phyloP scores from a whole-genome alignment of 2,329 filamentous ascomycete genomes.

The Aureobasidium vineae region DNA sequence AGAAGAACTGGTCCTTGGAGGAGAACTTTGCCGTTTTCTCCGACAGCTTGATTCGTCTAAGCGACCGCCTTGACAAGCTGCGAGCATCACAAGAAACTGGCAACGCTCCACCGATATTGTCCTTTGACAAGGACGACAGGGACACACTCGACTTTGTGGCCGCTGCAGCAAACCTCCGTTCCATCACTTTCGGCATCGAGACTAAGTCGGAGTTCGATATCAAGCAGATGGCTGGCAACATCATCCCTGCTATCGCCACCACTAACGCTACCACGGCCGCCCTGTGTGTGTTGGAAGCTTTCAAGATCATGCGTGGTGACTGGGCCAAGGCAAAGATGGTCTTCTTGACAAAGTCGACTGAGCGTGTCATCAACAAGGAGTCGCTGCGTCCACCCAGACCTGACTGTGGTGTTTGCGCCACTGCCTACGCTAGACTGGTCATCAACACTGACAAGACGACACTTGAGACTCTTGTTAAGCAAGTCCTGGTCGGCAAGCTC shows the following conservation, averaged over 20 bases:
- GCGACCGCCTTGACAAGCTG: slow-evolving; percentile 66
- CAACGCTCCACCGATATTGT: slow-evolving; percentile 60
- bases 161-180: slow-evolving; percentile 84
- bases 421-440: slow-evolving; percentile 64
- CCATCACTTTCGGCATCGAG: slow-evolving; percentile 84
- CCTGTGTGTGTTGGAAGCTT: slow-evolving; percentile 85
- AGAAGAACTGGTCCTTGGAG: slow-evolving; percentile 73
- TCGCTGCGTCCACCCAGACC: slow-evolving; percentile 66
- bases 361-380: slow-evolving; percentile 59
- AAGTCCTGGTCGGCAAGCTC: slow-evolving; percentile 66
- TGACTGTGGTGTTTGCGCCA: slow-evolving; percentile 78
- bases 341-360: slow-evolving; percentile 68
- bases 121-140: slow-evolving; percentile 94
- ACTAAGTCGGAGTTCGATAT: slow-evolving; percentile 90
- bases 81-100: slow-evolving; percentile 55
- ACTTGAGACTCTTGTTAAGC: slow-evolving; percentile 73
- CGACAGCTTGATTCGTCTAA: slow-evolving; percentile 76
- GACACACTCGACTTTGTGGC: slow-evolving; percentile 95
- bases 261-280: slow-evolving; percentile 96
- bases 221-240: slow-evolving; percentile 99
- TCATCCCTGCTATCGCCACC: slow-evolving; percentile 96
- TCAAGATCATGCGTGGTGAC: slow-evolving; percentile 79
- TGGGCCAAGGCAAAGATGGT: slow-evolving; percentile 75
- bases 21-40: slow-evolving; percentile 86
- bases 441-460: slow-evolving; percentile 72